phyloP scores from a whole-genome alignment of 495 filamentous ascomycete species.

The Aspergillus campestris region DNA sequence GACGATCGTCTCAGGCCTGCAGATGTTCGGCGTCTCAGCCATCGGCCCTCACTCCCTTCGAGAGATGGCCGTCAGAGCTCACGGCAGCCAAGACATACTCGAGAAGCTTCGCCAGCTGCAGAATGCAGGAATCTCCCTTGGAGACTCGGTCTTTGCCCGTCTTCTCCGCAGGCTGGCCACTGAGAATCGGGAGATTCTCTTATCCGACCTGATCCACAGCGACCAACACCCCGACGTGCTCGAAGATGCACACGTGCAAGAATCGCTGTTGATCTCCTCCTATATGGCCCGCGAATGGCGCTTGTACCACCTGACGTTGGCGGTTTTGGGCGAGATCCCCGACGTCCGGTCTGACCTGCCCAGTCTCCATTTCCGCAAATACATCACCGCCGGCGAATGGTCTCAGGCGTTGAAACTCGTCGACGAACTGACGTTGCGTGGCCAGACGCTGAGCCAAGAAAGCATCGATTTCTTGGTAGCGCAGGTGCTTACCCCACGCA shows the following conservation, averaged over 20 bases:
- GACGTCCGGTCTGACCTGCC: slow-evolving; percentile 19
- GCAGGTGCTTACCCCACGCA: slow-evolving; percentile 24
- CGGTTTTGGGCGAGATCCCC: slow-evolving; percentile 33
- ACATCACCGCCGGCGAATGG: slow-evolving; percentile 28
- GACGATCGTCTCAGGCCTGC: slow-evolving; percentile 52
- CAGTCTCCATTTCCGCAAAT: slow-evolving; percentile 39
- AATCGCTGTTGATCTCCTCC: slow-evolving; percentile 44
- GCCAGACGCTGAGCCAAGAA: slow-evolving; percentile 14
- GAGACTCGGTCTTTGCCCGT: slow-evolving; percentile 48
- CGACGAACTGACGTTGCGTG: slow-evolving; percentile 26
- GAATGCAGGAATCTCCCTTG: slow-evolving; percentile 49
- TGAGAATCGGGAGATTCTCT: slow-evolving; percentile 45
- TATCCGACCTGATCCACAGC: slow-evolving; percentile 52
- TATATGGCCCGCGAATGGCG: slow-evolving; percentile 40
- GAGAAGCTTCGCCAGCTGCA: slow-evolving; percentile 48
- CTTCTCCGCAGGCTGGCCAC: slow-evolving; percentile 50
- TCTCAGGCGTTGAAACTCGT: slow-evolving; percentile 25
- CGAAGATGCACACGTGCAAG: slow-evolving; percentile 53
- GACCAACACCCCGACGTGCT: slow-evolving; percentile 72
- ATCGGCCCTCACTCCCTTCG: slow-evolving; percentile 68
- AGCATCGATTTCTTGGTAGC: slow-evolving; percentile 32
- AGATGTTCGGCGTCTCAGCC: slow-evolving; percentile 52
- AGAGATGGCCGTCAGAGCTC: slow-evolving; percentile 56
- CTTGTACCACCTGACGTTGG: slow-evolving; percentile 46
- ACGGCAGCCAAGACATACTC: slow-evolving; percentile 42